Percentiles rank a stretch among this genome's conserved stretches.
Conservation (phyloP, 352 stramenopile species). For the Phytophthora pluvialis region DNA sequence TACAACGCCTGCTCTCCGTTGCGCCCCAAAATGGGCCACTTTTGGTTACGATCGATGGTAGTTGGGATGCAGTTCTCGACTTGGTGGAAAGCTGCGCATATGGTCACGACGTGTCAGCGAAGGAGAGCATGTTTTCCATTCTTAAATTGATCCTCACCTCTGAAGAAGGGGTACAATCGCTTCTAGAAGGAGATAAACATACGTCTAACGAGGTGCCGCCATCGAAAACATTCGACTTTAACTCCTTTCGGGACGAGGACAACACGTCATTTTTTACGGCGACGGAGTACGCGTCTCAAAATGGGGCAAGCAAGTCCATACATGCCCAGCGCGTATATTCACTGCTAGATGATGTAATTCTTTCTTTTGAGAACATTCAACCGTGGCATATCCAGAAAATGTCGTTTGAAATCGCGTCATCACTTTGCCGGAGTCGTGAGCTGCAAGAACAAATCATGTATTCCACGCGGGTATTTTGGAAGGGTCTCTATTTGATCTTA, state of each 20-base stretch:
- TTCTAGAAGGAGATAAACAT: conserved; percentile 28
- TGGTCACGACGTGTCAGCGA: conserved; percentile 44
- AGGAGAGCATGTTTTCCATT: conserved; percentile 64
- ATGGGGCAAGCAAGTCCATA: conserved; percentile 36
- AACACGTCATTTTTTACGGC: conserved; percentile 61
- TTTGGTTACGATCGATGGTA: conserved; percentile 50
- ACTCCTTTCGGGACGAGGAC: conserved; percentile 48
- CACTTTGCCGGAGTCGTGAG: conserved; percentile 57
- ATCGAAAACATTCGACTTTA: conserved; percentile 47
- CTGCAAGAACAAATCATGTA: conserved; percentile 73
- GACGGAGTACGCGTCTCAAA: conserved; percentile 55
- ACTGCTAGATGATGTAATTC: conserved; percentile 68
- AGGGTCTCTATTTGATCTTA: conserved; percentile 78
- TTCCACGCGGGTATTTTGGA: conserved; percentile 79
- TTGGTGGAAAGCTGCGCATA: conserved; percentile 53
- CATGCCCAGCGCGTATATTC: conserved; percentile 62
- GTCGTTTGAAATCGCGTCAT: conserved; percentile 77
- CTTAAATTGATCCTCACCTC: conserved; percentile 55
- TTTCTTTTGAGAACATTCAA: conserved; percentile 78
- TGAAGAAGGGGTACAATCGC: conserved; percentile 54
- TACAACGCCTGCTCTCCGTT: conserved; percentile 45
- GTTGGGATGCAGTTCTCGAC: conserved; percentile 56
- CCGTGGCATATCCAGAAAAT: conserved; percentile 80
- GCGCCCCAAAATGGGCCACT: conserved; percentile 60
- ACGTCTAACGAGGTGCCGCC: conserved; percentile 5